phyloP scores from a whole-genome alignment of 1,139 yeast species.

The Sugiyamaella pinicola region DNA sequence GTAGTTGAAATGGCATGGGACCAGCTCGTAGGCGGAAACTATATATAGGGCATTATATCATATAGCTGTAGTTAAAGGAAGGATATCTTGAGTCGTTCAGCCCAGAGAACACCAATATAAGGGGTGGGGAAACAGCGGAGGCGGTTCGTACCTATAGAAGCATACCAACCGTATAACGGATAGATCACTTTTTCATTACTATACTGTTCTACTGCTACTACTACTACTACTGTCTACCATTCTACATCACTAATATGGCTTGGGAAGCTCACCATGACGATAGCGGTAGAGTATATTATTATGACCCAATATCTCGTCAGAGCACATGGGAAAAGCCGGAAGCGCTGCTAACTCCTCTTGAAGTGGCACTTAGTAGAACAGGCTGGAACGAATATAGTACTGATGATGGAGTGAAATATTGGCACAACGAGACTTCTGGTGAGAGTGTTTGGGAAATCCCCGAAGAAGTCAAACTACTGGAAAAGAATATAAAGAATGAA shows the following conservation, averaged over 20 bases:
- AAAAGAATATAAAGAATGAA: background rate
- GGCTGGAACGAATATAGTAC: slow-evolving; percentile 68
- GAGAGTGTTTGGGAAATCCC: slow-evolving; percentile 86
- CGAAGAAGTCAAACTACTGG: slow-evolving; percentile 39
- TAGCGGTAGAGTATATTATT: slow-evolving; percentile 72
- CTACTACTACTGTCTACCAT: too few species aligned
- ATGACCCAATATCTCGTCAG: slow-evolving; percentile 62
- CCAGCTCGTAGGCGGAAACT: too few species aligned
- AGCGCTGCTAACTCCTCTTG: slow-evolving; percentile 44
- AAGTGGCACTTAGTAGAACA: slow-evolving; percentile 43
- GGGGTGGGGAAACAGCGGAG: too few species aligned
- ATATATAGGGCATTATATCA: too few species aligned
- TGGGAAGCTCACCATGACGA: slow-evolving; percentile 73
- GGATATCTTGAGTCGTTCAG: too few species aligned
- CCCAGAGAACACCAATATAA: too few species aligned
- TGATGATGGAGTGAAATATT: slow-evolving; percentile 72
- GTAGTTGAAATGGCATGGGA: background rate
- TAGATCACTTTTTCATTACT: background rate
- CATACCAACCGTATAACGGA: too few species aligned
- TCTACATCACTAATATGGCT: slow-evolving; percentile 24
- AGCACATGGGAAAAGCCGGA: slow-evolving; percentile 85
- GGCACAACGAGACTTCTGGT: slow-evolving; percentile 64
- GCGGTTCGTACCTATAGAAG: too few species aligned
- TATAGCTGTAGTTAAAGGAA: too few species aligned
- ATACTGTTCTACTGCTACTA: too few species aligned